Evolutionary conservation across 2,329 filamentous ascomycete species (phyloP), one percentile per base, ranked within the genome.

Genomic region (Ampelomyces quisqualis): DNA sequence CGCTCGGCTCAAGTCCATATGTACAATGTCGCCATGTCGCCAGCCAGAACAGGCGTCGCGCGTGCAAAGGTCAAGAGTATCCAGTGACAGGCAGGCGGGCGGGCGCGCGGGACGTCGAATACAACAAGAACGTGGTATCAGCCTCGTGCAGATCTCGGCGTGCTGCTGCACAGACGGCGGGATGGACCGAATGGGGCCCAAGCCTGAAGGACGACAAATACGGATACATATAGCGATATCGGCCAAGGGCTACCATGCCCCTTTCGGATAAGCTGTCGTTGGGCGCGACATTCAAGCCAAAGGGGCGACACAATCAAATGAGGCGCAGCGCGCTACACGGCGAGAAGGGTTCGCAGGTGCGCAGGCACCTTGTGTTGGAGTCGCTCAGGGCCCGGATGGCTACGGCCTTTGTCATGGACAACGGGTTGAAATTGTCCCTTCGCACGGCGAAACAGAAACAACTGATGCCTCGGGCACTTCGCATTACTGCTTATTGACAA

Each of bases 121-220:
- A 51, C n/a, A 29, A 15, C 13, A 53, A 45, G 39, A 34, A 46
- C 36, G n/a, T n/a, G n/a, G n/a, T 49, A 47, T 46, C 57, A 65
- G 60, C 60, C 60, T 64, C 57, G 57, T 59, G 35, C 50, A 44
- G 26, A 42, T 38, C 32, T 43, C 47, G 49, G 46, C 50, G 53
- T 45, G 40, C 45, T 42, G 49, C 49, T 44, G 54, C 58, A 58
- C 51, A 37, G 55, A 42, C 50, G 36, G 42, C 56, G 55, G 54
- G 47, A 55, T 47, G 45, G 56, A 57, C 47, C 60, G 57, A 64
- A 64, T 65, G n/a, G n/a, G n/a, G n/a, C n/a, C n/a, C 60, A 65
- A 46, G 40, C 34, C n/a, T 36, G 29, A 47, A 53, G 47, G 48
- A 40, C 40, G 55, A 41, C 46, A 41, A 35, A 34, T 32, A 47